Evolutionary conservation across 352 stramenopile species (phyloP).

Genomic region (Peronospora farinosa): DNA sequence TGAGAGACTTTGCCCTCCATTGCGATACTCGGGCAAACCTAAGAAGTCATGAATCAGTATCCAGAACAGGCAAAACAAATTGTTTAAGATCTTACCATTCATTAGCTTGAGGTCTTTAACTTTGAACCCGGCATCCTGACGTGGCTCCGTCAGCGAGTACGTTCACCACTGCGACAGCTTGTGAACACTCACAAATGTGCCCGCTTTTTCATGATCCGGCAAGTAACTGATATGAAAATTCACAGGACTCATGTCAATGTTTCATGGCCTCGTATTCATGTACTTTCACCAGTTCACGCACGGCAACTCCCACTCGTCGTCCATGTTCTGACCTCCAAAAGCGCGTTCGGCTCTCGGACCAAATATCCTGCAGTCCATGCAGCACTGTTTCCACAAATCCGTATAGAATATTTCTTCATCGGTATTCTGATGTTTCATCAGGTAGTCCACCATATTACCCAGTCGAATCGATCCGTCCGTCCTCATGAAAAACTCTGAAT

Average conservation of each 20-base stretch:
- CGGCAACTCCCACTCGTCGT: constrained; percentile 78
- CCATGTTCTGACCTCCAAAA: constrained; percentile 73
- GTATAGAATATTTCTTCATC: constrained; percentile 57
- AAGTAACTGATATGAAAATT: constrained; percentile 33
- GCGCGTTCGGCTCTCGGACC: constrained; percentile 63
- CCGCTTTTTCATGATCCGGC: constrained; percentile 35
- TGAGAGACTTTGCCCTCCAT: constrained; percentile 60
- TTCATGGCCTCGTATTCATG: background rate
- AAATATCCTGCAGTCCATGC: constrained; percentile 81
- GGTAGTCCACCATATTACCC: constrained; percentile 78
- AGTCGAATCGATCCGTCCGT: constrained; percentile 40
- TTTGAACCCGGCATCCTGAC: constrained; percentile 73
- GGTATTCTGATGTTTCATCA: constrained; percentile 48
- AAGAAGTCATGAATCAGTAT: background rate
- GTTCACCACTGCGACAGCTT: constrained; percentile 87
- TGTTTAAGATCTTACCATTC: constrained; percentile 25
- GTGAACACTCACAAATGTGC: constrained; percentile 80
- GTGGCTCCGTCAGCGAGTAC: constrained; percentile 83
- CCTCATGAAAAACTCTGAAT: constrained; percentile 66
- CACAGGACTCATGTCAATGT: constrained; percentile 1
- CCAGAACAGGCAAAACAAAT: background rate
- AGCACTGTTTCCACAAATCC: constrained; percentile 72
- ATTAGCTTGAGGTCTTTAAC: constrained; percentile 72
- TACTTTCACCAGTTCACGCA: constrained; percentile 17
- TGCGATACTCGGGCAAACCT: constrained; percentile 81